A percentile compares a stretch with the other conserved stretches of the same genome.
phyloP scores from a whole-genome alignment of 106 monocot species.

The Dendrobium catenatum region DNA sequence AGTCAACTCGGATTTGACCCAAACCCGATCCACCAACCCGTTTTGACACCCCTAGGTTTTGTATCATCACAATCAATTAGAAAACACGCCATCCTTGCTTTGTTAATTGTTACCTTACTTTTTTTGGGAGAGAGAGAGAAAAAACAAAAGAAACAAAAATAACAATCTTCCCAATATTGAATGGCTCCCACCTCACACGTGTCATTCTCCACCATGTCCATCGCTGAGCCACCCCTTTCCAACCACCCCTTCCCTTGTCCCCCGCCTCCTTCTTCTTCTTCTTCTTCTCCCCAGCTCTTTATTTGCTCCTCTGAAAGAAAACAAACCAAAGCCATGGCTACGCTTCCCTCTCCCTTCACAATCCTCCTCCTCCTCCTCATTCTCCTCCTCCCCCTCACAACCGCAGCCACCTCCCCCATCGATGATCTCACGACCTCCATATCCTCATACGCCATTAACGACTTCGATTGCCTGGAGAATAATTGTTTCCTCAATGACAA shows the following conservation, averaged over 20 bases:
- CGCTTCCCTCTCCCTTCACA: neutral
- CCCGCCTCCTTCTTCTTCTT: neutral
- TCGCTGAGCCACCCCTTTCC: neutral
- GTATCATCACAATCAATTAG: too few relatives aligned
- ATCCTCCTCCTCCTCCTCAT: constrained; percentile 2
- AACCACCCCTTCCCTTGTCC: neutral
- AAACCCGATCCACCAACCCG: too few relatives aligned
- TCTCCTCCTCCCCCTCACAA: neutral
- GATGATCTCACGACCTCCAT: too few relatives aligned
- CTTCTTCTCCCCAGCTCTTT: neutral
- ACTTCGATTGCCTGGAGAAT: neutral
- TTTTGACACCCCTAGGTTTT: too few relatives aligned
- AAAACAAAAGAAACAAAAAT: neutral
- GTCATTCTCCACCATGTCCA: neutral
- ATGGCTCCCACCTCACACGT: neutral
- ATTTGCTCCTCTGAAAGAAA: too few relatives aligned
- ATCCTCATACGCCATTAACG: neutral
- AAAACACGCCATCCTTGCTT: too few relatives aligned
- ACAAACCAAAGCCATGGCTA: neutral
- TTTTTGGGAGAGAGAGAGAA: neutral
- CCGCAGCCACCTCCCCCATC: neutral
- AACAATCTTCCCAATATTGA: neutral
- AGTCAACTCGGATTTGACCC: too few relatives aligned
- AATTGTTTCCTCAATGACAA: neutral
- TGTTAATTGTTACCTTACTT: too few relatives aligned